These are phyloP conservation scores for Rhizopogon salebrosus DNA, from an alignment of 768 basidiomycete species.

Conservation along the genomic window DNA sequence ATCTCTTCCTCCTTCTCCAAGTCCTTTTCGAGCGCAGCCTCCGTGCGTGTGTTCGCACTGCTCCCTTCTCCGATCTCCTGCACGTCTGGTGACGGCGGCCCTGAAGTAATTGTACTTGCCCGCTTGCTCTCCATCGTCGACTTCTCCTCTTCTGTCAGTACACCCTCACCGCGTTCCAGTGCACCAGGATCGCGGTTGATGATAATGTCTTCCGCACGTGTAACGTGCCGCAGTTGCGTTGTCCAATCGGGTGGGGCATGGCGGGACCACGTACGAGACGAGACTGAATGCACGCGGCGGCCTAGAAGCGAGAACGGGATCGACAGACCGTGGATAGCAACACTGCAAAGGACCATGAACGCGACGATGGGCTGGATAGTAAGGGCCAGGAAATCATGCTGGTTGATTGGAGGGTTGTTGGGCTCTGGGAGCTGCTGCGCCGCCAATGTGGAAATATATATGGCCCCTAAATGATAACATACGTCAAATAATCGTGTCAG, in stretches of 20 bases:
- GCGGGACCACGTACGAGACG: constrained; percentile 87
- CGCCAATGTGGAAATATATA: constrained; percentile 90
- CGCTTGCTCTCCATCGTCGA: constrained; percentile 22
- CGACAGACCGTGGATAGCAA: constrained; percentile 83
- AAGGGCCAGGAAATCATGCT: constrained; percentile 61
- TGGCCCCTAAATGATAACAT: constrained; percentile 51
- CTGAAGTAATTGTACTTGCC: constrained; percentile 8
- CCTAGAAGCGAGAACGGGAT: constrained; percentile 95
- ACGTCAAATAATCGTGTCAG: constrained; percentile 2
- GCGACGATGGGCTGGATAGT: constrained; percentile 90
- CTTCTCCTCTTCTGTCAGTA: constrained; percentile 23
- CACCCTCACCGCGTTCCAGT: constrained; percentile 45
- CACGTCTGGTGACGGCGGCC: constrained; percentile 4
- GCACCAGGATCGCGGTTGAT: constrained; percentile 73
- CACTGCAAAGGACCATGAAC: constrained; percentile 91
- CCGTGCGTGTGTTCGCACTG: constrained; percentile 5
- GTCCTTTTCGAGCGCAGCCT: constrained; percentile 6
- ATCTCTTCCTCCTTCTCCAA: constrained; percentile 7
- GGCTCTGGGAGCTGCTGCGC: constrained; percentile 50
- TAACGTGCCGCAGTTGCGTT: constrained; percentile 65
- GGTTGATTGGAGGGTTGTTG: constrained; percentile 41
- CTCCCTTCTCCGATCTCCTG: constrained; percentile 5
- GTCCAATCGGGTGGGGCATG: constrained; percentile 83
- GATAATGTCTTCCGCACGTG: constrained; percentile 70
- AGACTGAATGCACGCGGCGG: constrained; percentile 73